Base-by-base conservation (phyloP, 345 rosid genomes). In the Hibiscus mutabilis region DNA sequence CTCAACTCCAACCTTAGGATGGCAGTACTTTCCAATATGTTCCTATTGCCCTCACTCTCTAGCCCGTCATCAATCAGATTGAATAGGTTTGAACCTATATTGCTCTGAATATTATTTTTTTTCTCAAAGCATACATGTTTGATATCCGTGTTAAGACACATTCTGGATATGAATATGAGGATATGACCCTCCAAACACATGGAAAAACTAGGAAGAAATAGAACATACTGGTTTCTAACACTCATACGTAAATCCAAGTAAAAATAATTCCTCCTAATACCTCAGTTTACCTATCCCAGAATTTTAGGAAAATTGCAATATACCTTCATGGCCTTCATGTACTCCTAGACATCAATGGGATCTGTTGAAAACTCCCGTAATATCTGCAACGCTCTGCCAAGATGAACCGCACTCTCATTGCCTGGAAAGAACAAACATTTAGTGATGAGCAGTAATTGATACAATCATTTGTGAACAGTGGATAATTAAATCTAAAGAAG, bases 251-350 rank as follows among this genome's bases (percentile, higher is more conserved):
- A 51, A 5, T 51, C 21, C 56, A 51, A 51, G 56, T 51, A 51
- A 51, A 19, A 51, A 25, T 16, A n/a, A 8, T 10, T 44, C 49
- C n/a, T 40, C 31, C 6, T 18, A 31, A n/a, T 60, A 19, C 16
- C 27, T 10, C 22, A 37, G 1, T 44, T 46, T 46, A 10, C 19
- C 14, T 6, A 42, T 18, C 22, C 70, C 46, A 63, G 29, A 44
- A 22, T 60, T 74, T 62, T 59, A 18, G 21, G 71, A 53, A 71
- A 68, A 29, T 51, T 19, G 40, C 58, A 75, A 75, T 66, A 58
- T 80, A 95, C 97, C 96, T 88, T 91, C 97, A 92, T 95, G 76
- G 96, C 97, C 75, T 83, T 86, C 99, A 95, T 92, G 86, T 90
- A 95, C 81, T 95, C 97, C 99, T 97, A 95, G 70, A 95, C 93